Base-by-base conservation (phyloP, 2,329 filamentous ascomycete species). In the Alternaria angustiovoidea region DNA sequence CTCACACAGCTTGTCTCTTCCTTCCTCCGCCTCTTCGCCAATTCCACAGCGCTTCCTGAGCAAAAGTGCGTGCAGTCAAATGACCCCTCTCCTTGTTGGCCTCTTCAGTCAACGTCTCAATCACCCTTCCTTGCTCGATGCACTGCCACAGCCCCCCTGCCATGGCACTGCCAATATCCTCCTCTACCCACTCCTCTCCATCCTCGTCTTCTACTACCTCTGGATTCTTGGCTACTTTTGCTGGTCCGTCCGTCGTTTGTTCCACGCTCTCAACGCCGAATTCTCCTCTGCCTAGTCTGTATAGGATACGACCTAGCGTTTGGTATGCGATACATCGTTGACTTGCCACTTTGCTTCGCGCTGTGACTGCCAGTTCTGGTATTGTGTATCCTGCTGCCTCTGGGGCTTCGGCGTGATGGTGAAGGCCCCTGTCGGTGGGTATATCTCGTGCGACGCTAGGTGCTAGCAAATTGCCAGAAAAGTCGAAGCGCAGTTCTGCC, bases 341-440 rank as follows among this genome's bases (percentile, higher is more conserved):
- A 0, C 91, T 90, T 0, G 95, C 88, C 20, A 97, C 92, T 0
- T 89, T 88, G 56, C 92, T 96, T 34, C 94, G 86, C 5, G 92
- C 89, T 2, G 97, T 85, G 32, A 90, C 87, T 1, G 93, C 89
- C 1, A 99, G 84, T 78, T 99, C 95, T 0, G 89, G 88, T 30
- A 99, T 87, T 0, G 95, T 98, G 79, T 99, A 99, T 0, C 95
- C 95, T 0, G 95, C 95, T 1, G 94, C 92, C 78, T 96, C 93
- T 16, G 95, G 95, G 1, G 94, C 94, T 59, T 94, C 88, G 64
- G 91, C 93, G 77, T 99, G 95, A 78, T 99, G 94, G 78, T 99
- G 95, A 14, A 99, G 85, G 0, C 95, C 95, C 61, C 90, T 87
- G 12, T 88, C 89, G 1, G 88, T 87, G 5, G 94, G 91, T 26